Evolutionary conservation across 2,329 filamentous ascomycete genomes (phyloP), one percentile per base, ranked within the genome.

Genomic region (Colletotrichum sp.): DNA sequence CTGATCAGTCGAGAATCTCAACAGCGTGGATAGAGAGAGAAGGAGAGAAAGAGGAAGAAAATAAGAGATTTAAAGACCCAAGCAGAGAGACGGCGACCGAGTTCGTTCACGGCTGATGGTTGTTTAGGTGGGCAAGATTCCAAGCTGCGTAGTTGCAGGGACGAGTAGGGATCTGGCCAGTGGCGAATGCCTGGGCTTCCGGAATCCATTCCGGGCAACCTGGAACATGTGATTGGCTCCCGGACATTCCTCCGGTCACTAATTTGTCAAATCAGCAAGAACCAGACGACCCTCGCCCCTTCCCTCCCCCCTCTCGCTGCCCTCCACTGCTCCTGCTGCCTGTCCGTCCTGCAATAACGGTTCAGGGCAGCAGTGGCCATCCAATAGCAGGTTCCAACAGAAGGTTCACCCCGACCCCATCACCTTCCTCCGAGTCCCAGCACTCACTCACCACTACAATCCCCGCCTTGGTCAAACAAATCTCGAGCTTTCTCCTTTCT

Each of bases 11-110:
- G 36, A 39, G 36, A 39, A 39, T 1, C 49, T 1, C 49, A 8
- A 24, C 49, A 2, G 18, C n/a, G 4, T 21, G 10, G 0, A 12
- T 0, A n/a, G 21, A 21, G 49, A 13, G 4, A 55, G 49, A 24
- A 55, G 2, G 49, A 24, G n/a, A 24, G 21, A 8, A 55, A 55
- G 49, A 15, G 49, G 4, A 55, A 15, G 18, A 7, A 2, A 0
- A 8, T 3, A 24, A 6, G 49, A 55, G 10, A 55, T 24, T n/a
- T 13, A 55, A n/a, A 55, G 49, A 5, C 21, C 21, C 18, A 55
- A 24, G 49, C 21, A 55, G 1, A 55, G 49, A 24, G 3, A 55
- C 9, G 1, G 49, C 49, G 21, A 55, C 18, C 49, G 1, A 55
- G 49, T 55, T 55, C 49, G 49, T 55, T 4, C 10, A 55, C 21